Evolutionary conservation across 2,329 filamentous ascomycete species (phyloP).

Genomic region (Phialophora expanda): DNA sequence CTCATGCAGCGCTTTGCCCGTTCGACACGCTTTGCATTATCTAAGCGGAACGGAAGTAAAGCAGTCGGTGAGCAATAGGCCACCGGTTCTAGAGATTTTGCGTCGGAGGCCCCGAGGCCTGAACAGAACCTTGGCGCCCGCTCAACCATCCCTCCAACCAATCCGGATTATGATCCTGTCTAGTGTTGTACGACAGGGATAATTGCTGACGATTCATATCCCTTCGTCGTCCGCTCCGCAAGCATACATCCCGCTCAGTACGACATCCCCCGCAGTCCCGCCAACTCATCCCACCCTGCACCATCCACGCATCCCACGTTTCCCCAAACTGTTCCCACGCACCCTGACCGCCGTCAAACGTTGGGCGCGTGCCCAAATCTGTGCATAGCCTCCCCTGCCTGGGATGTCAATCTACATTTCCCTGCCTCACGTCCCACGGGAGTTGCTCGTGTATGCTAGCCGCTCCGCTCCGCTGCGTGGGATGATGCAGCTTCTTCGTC

Average conservation of each 20-base stretch:
- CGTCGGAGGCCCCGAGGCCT: no score
- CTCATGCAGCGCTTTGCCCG: not conserved
- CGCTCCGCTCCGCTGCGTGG: not conserved
- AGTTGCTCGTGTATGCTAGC: not conserved
- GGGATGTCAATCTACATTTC: not conserved
- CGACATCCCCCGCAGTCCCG: not conserved
- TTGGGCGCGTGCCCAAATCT: not conserved
- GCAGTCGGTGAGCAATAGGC: no score
- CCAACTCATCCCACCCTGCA: not conserved
- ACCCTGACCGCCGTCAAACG: not conserved
- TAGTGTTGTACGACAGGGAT: not conserved
- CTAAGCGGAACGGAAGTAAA: no score
- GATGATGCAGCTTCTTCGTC: not conserved
- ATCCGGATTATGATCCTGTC: not conserved
- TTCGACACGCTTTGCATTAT: no score
- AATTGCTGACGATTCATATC: not conserved
- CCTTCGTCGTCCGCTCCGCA: not conserved
- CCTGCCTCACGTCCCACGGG: not conserved
- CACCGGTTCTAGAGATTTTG: no score
- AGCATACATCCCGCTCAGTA: not conserved
- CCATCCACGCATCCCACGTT: not conserved
- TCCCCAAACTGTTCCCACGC: not conserved
- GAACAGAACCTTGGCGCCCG: no score
- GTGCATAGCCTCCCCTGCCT: not conserved
- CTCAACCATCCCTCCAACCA: not conserved